Evolutionary conservation across 2,329 filamentous ascomycete species (phyloP).

Genomic region (Colletotrichum scovillei): DNA sequence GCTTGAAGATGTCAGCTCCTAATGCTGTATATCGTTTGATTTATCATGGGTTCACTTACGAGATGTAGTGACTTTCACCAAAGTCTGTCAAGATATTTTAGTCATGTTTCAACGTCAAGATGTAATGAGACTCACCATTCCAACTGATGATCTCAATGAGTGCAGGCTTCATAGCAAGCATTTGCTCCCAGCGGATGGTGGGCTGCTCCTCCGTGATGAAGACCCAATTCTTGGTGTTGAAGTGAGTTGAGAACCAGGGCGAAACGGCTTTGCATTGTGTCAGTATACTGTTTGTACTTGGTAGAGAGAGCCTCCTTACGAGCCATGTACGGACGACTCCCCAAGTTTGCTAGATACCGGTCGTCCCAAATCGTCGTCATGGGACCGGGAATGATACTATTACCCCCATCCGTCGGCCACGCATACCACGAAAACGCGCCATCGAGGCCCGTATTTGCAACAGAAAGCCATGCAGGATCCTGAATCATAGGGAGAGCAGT

Average conservation of each 20-base stretch:
- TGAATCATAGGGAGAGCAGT: not conserved
- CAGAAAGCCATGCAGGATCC: not conserved
- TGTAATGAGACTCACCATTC: not conserved
- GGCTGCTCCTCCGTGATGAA: slow-evolving; percentile 41
- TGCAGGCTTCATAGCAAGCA: slow-evolving; percentile 27
- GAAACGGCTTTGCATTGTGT: slow-evolving; percentile 33
- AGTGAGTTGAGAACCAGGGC: slow-evolving; percentile 41
- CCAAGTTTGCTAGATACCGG: not conserved
- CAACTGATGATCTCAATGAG: not conserved
- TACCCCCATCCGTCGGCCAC: not conserved
- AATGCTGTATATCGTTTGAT: too few relatives aligned
- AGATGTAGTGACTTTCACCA: not conserved
- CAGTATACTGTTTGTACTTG: not conserved
- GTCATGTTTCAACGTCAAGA: not conserved
- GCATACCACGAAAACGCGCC: not conserved
- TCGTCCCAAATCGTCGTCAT: not conserved
- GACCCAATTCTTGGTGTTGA: slow-evolving; percentile 40
- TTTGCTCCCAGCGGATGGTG: slow-evolving; percentile 38
- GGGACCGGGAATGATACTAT: not conserved
- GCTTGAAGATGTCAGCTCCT: not conserved
- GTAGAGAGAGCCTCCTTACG: not conserved
- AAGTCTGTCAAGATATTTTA: not conserved
- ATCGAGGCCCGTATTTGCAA: not conserved
- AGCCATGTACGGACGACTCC: not conserved
- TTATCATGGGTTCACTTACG: not conserved